A percentile compares a stretch with the other conserved stretches of the same genome.
phyloP scores from a whole-genome alignment of 2,329 filamentous ascomycete genomes.

The Trichoderma atrobrunneum region DNA sequence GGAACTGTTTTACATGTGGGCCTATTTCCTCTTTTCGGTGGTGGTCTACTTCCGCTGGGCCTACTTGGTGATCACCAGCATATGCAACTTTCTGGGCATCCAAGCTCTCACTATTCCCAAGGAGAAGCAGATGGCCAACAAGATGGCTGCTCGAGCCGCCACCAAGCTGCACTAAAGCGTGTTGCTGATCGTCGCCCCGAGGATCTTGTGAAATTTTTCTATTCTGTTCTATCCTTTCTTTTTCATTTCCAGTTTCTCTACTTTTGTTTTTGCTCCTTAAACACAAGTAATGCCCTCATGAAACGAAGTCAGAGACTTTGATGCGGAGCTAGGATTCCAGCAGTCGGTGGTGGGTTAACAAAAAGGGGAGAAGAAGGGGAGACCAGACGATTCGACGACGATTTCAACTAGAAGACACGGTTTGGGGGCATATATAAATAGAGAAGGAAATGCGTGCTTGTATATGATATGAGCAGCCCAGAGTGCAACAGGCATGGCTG shows the following conservation, averaged over 20 bases:
- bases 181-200: not conserved
- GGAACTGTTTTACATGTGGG: constrained; percentile 79
- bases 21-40: constrained; percentile 77
- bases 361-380: not conserved
- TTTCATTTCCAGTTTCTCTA: not conserved
- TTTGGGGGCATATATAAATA: not conserved
- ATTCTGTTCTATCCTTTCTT: not conserved
- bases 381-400: not conserved
- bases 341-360: not conserved
- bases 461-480: constrained; percentile 4
- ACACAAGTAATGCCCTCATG: constrained; percentile 13
- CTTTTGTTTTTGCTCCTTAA: not conserved
- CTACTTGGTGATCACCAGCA: constrained; percentile 81
- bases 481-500: constrained; percentile 4
- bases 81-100: constrained; percentile 90
- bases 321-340: constrained; percentile 2
- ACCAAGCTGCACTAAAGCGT: constrained; percentile 34
- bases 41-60: constrained; percentile 95
- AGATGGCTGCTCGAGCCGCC: constrained; percentile 39
- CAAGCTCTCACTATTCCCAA: constrained; percentile 84
- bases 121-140: constrained; percentile 58
- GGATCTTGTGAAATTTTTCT: not conserved
- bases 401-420: constrained; percentile 10
- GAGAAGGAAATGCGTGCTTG: constrained; percentile 4
- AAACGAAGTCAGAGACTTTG: constrained; percentile 1